These are phyloP conservation scores for Aquilaria sinensis DNA, from an alignment of 345 rosid species.

Conservation along the genomic window DNA sequence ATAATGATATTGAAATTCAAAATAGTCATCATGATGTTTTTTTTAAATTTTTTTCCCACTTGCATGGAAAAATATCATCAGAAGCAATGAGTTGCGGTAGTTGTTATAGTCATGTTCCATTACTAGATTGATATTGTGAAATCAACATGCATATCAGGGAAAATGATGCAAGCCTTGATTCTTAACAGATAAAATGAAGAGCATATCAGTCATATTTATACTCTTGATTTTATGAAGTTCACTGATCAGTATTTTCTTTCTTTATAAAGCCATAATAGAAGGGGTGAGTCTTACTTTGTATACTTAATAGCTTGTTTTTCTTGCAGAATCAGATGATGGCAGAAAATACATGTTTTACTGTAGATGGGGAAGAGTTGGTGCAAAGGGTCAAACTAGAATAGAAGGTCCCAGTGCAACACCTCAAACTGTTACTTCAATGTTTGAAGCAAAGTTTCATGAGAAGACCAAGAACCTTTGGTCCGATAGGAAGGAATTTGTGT, in stretches of 20 bases:
- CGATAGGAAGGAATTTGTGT: constrained; percentile 45
- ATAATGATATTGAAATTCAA: too few relatives aligned
- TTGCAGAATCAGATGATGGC: constrained; percentile 68
- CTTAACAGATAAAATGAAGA: neutral
- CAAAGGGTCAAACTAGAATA: constrained; percentile 73
- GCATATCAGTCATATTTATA: neutral
- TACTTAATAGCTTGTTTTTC: constrained; percentile 2
- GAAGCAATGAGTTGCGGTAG: too few relatives aligned
- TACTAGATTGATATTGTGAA: too few relatives aligned
- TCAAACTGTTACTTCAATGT: constrained; percentile 47
- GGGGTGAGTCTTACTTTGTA: neutral
- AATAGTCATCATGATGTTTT: too few relatives aligned
- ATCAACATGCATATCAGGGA: neutral
- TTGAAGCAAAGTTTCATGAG: constrained; percentile 53
- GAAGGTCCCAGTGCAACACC: constrained; percentile 56
- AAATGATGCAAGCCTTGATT: neutral
- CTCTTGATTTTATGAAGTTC: neutral
- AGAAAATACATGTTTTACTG: constrained; percentile 54
- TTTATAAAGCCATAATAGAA: neutral
- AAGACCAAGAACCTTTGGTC: constrained; percentile 68
- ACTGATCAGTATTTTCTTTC: neutral
- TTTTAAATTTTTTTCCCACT: too few relatives aligned
- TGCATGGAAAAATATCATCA: too few relatives aligned
- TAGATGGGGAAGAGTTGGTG: constrained; percentile 96
- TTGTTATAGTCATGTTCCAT: too few relatives aligned